Base-by-base conservation (phyloP, 305 asterid species). In the Fraxinus sp. region DNA sequence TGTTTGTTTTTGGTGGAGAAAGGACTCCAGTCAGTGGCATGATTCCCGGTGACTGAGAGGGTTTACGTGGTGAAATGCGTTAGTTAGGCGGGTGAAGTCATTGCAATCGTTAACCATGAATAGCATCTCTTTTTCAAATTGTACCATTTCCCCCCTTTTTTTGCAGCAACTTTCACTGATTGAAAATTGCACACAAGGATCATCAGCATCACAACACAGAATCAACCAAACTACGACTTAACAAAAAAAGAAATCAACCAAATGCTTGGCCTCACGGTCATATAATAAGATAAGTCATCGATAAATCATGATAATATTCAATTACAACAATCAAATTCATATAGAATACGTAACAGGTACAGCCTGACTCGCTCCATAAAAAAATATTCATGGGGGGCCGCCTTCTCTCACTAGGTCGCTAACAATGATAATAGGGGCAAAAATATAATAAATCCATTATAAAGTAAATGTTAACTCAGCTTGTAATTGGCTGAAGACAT, bases 401-500 rank as follows among this genome's bases (percentile, higher is more conserved):
- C 68, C 76, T 55, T 28, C 82, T 77, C 77, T 0, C 36, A 64
- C 78, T 11, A 71, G 49, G 80, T 39, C 5, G 49, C 10, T 20
- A 55, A 79, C 81, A 32, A 43, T 5, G 52, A 76, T 11, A 71
- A 55, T 35, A 43, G 81, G 64, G 70, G 30, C 68, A 33, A 77
- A 81, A 26, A 80, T 30, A 37, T 78, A 78, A 77, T 20, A 75
- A 20, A 80, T 6, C 77, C 77, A 10, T 79, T 6, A 30, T 7
- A 16, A 59, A 75, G 33, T 14, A 79, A 68, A 14, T 36, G 30
- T 16, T 4, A 77, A 77, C 75, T 52, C 83, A 14, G 72, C 86
- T 71, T 59, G 77, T 43, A 84, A 28, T 79, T 78, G 49, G 78
- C 22, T 13, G 24, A 14, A 28, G 76, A 70, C n/a, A 33, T 66